Base-by-base conservation (phyloP, 1,139 yeast species). In the Lodderomyces elongisporus region DNA sequence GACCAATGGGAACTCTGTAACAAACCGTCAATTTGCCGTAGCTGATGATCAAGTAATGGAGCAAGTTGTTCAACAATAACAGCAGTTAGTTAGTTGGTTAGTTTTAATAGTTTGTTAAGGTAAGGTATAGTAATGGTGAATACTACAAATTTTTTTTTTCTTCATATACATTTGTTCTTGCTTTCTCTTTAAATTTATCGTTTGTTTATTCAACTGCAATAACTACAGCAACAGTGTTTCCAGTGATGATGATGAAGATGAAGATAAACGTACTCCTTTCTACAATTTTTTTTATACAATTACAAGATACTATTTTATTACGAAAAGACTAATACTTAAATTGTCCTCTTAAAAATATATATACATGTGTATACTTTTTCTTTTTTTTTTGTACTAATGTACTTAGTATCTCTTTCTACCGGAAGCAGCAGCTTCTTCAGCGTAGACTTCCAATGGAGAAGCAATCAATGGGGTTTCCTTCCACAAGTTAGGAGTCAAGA, bases 401-500 rank as follows among this genome's bases (percentile, higher is more conserved):
- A 20, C 10, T 20, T 74, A 74, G 66, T 74, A 79, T 71, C 79
- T 79, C 78, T 79, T 82, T 78, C 81, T 82, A 65, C 77, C 62
- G 14, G 16, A 4, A 51, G 75, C 78, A 59, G 76, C 63, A 62
- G 88, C 85, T 67, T 81, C 88, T 60, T 82, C 91, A 60, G 89
- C 79, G 79, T 80, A 87, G 62, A 82, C 79, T 63, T 91, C 97
- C 73, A 91, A 79, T 67, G 97, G 97, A 66, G 95, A 85, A 55
- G 87, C 76, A 63, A 78, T 79, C 66, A 88, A 79, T 48, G 85
- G 77, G 60, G 79, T 77, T 58, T 80, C 87, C 58, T 75, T 74
- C 99, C 99, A 91, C 74, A 91, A 81, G 94, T 89, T 85, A 63
- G 99, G 99, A 68, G 98, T 91, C 76, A 93, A 84, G 97, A 88